Evolutionary conservation across 768 basidiomycete species (phyloP).

Genomic region (Sporobolomyces pararoseus): DNA sequence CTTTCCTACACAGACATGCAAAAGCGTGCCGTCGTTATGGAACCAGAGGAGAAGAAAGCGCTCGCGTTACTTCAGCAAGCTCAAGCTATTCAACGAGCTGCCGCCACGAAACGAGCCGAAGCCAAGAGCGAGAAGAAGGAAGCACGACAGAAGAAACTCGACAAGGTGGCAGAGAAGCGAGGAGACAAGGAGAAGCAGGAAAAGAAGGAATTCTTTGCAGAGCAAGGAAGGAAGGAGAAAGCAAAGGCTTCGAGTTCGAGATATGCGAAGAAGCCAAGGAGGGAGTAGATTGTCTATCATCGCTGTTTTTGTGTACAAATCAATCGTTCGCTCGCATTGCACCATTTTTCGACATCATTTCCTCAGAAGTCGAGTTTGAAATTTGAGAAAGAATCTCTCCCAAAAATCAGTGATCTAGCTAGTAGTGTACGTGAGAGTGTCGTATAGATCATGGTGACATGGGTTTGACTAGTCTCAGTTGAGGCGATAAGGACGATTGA

Average conservation of each 20-base stretch:
- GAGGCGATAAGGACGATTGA: not conserved
- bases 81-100: slow-evolving; percentile 82
- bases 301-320: not conserved
- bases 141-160: slow-evolving; percentile 64
- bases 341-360: too few species aligned
- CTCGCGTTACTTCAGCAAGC: slow-evolving; percentile 89
- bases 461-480: too few species aligned
- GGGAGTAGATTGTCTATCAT: not conserved
- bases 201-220: slow-evolving; percentile 31
- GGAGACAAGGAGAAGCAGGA: slow-evolving; percentile 37
- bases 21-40: slow-evolving; percentile 89
- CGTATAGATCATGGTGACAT: too few species aligned
- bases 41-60: slow-evolving; percentile 91
- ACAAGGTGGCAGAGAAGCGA: slow-evolving; percentile 48
- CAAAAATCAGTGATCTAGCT: too few species aligned
- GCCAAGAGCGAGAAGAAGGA: slow-evolving; percentile 79
- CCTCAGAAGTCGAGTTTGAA: too few species aligned
- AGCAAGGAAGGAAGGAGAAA: slow-evolving; percentile 31
- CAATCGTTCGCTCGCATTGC: too few species aligned
- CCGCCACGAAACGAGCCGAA: slow-evolving; percentile 68
- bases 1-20: slow-evolving; percentile 59
- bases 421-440: too few species aligned
- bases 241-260: slow-evolving; percentile 25
- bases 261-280: slow-evolving; percentile 26
- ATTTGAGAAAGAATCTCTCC: too few species aligned